A percentile compares a stretch with the other conserved stretches of the same genome.
These are phyloP conservation scores for Chrysosphaeria jannelii DNA, from an alignment of 2,329 filamentous ascomycete genomes.

Conservation along the genomic window DNA sequence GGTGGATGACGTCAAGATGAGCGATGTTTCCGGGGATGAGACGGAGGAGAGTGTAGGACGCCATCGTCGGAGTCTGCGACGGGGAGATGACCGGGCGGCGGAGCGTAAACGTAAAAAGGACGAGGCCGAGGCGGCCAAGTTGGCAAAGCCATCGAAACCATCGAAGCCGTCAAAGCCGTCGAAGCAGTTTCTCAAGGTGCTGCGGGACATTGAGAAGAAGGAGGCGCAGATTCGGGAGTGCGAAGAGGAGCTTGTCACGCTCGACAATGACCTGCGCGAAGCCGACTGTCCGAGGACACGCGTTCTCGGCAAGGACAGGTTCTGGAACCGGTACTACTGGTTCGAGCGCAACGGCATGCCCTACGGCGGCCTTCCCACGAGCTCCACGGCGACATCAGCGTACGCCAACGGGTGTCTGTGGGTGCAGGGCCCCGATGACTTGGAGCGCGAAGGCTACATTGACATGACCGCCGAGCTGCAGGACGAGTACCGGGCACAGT, in stretches of 20 bases:
- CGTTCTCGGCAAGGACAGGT: conserved; percentile 74
- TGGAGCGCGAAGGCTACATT: conserved; percentile 65
- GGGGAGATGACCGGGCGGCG: conserved; percentile 34
- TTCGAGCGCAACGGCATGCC: conserved; percentile 98
- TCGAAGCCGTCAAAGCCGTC: conserved; percentile 46
- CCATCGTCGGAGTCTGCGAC: conserved; percentile 24
- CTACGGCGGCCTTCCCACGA: conserved; percentile 59
- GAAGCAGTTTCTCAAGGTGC: conserved; percentile 63
- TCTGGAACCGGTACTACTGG: conserved; percentile 98
- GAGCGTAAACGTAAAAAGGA: conserved; percentile 56
- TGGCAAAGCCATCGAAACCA: conserved; percentile 56
- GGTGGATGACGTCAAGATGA: conserved; percentile 26
- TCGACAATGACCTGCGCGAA: conserved; percentile 81
- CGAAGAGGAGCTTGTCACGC: conserved; percentile 56
- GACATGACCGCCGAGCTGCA: conserved; percentile 42
- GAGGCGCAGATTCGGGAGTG: conserved; percentile 51
- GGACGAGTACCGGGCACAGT: conserved; percentile 44
- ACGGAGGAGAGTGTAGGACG: conserved; percentile 34
- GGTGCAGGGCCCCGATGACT: conserved; percentile 81
- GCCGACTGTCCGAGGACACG: conserved; percentile 77
- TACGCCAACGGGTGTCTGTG: conserved; percentile 91
- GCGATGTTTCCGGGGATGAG: conserved; percentile 36
- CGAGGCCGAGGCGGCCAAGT: conserved; percentile 33
- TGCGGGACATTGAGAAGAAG: conserved; percentile 73
- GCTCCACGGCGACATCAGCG: conserved; percentile 58